phyloP scores from a whole-genome alignment of 495 filamentous ascomycete genomes.

The Stereocaulon alpinum region DNA sequence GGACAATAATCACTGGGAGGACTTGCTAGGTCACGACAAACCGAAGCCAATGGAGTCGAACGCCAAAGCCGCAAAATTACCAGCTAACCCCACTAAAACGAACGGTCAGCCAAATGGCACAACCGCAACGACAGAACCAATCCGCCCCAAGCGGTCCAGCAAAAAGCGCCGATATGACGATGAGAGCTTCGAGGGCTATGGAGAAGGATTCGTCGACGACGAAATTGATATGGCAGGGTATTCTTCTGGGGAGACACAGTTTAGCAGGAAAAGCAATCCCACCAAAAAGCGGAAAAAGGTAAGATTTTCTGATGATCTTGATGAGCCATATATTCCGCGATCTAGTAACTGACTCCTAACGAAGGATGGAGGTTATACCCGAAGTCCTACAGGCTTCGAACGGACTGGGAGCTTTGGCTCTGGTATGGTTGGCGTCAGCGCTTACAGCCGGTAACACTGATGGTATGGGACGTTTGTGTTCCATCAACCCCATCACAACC shows the following conservation, averaged over 20 bases:
- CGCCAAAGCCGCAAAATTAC: constrained; percentile 30
- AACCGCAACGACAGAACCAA: constrained; percentile 26
- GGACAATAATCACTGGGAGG: constrained; percentile 48
- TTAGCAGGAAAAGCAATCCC: constrained; percentile 16
- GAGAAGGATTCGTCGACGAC: constrained; percentile 44
- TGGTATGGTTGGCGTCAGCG: constrained; percentile 9
- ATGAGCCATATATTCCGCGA: background rate
- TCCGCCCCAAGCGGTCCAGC: constrained; percentile 45
- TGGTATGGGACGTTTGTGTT: constrained; percentile 3
- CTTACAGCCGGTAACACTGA: constrained; percentile 8
- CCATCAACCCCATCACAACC: background rate
- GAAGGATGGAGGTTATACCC: constrained; percentile 10
- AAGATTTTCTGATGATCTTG: background rate
- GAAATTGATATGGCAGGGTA: constrained; percentile 22
- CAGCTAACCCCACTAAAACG: constrained; percentile 26
- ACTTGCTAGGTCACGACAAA: constrained; percentile 50
- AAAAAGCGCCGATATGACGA: constrained; percentile 63
- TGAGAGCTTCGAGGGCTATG: constrained; percentile 57
- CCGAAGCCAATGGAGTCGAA: constrained; percentile 26
- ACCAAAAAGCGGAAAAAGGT: constrained; percentile 40
- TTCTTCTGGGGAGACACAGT: constrained; percentile 20
- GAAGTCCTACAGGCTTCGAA: constrained; percentile 11
- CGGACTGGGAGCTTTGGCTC: constrained; percentile 5
- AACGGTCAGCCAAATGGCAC: constrained; percentile 26
- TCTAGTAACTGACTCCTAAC: constrained; percentile 1